Percentiles rank a stretch among this genome's conserved stretches.
phyloP scores from a whole-genome alignment of 2,329 filamentous ascomycete species.

The Nemania bipapillata region DNA sequence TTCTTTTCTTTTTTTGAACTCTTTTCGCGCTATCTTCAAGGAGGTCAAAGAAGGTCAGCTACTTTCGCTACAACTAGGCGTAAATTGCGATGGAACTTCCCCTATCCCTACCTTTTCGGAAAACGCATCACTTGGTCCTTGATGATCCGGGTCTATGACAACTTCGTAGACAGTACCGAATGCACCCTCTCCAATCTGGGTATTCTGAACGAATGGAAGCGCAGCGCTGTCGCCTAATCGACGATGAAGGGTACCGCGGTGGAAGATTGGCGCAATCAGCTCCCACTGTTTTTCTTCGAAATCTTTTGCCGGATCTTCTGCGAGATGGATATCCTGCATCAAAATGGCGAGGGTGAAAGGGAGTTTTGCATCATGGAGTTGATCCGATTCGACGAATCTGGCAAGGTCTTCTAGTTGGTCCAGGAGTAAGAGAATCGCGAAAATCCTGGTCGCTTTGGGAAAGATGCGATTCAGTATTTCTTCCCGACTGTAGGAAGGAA shows the following conservation, averaged over 20 bases:
- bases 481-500: constrained; percentile 9
- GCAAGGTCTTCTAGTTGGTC: constrained; percentile 1
- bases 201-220: constrained; percentile 13
- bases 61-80: no score
- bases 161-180: constrained; percentile 23
- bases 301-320: constrained; percentile 13
- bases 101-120: background rate
- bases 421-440: constrained; percentile 18
- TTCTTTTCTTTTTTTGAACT: constrained; percentile 4
- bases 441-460: constrained; percentile 7
- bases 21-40: constrained; percentile 22
- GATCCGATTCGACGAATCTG: constrained; percentile 21
- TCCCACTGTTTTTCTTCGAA: constrained; percentile 28
- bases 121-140: background rate
- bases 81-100: background rate
- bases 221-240: background rate
- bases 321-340: constrained; percentile 9
- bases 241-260: constrained; percentile 9
- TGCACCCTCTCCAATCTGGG: constrained; percentile 10
- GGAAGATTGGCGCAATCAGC: constrained; percentile 22
- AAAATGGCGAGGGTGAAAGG: constrained; percentile 6
- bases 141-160: constrained; percentile 15
- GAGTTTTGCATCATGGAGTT: constrained; percentile 28
- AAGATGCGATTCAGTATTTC: constrained; percentile 9
- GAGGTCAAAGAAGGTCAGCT: no score